phyloP scores from a whole-genome alignment of 371 early-diverging fungal species.

The Zopfochytrium polystomum region DNA sequence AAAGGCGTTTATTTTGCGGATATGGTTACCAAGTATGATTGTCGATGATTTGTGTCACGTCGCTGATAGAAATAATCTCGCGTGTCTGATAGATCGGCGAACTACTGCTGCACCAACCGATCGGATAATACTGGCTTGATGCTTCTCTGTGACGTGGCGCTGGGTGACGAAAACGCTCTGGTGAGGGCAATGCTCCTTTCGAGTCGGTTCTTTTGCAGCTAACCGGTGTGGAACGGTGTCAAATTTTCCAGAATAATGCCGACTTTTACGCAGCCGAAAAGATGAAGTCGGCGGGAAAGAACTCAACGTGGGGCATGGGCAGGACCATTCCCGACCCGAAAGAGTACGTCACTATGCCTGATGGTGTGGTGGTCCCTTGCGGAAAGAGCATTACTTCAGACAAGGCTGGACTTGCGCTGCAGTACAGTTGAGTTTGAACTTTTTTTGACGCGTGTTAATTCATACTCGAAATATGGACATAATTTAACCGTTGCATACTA shows the following conservation, averaged over 20 bases:
- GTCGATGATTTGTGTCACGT: not conserved
- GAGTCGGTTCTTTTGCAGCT: not conserved
- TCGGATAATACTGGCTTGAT: conserved; percentile 49
- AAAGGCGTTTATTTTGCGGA: conserved; percentile 73
- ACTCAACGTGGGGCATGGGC: conserved; percentile 60
- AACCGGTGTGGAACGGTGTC: not conserved
- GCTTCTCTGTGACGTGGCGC: conserved; percentile 63
- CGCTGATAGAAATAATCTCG: not conserved
- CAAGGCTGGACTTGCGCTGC: conserved; percentile 20
- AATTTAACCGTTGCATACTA: too few species aligned
- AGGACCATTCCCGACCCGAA: conserved; percentile 48
- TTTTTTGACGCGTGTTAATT: too few species aligned
- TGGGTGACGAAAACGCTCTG: conserved; percentile 47
- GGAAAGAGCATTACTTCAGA: conserved; percentile 34
- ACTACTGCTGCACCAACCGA: conserved; percentile 55
- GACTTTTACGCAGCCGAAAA: conserved; percentile 55
- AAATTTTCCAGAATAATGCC: conserved; percentile 21
- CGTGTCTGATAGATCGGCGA: conserved; percentile 53
- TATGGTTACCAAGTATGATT: conserved; percentile 45
- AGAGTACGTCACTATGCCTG: conserved; percentile 25
- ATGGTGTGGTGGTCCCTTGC: conserved; percentile 43
- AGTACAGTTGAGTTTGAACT: too few species aligned
- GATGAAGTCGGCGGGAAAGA: conserved; percentile 38
- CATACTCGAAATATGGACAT: too few species aligned
- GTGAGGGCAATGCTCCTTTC: not conserved